phyloP scores from a whole-genome alignment of 2,329 filamentous ascomycete species.

The Whalleya microplaca region DNA sequence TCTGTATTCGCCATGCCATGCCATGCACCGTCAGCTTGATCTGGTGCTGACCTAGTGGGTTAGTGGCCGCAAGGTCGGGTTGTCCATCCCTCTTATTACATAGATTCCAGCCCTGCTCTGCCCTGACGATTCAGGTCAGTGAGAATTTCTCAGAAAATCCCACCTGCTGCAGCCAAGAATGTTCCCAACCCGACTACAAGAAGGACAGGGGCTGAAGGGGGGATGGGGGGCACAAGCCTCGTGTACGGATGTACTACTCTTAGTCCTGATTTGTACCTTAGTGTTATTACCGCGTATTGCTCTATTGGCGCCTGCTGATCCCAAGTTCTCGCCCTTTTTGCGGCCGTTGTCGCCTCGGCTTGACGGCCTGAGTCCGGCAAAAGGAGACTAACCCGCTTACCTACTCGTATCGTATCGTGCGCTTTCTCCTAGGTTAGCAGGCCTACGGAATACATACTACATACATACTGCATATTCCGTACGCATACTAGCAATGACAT shows the following conservation, averaged over 20 bases:
- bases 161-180: slow-evolving; percentile 30
- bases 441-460: too few species aligned
- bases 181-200: slow-evolving; percentile 23
- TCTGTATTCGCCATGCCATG: too few species aligned
- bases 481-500: too few species aligned
- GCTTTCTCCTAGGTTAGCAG: too few species aligned
- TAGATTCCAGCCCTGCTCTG: slow-evolving; percentile 12
- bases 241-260: slow-evolving; percentile 5
- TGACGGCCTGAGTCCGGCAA: slow-evolving; percentile 1
- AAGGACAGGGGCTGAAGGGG: background rate
- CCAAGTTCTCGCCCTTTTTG: slow-evolving; percentile 17
- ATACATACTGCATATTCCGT: too few species aligned
- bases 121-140: slow-evolving; percentile 16
- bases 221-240: slow-evolving; percentile 17
- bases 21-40: slow-evolving; percentile 23
- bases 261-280: slow-evolving; percentile 3
- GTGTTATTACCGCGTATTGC: slow-evolving; percentile 13
- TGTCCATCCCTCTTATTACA: slow-evolving; percentile 18
- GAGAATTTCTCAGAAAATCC: slow-evolving; percentile 19
- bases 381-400: background rate
- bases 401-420: background rate
- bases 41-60: slow-evolving; percentile 12
- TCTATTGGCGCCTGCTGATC: slow-evolving; percentile 23
- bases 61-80: slow-evolving; percentile 19
- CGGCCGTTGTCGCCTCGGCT: background rate